phyloP scores from a whole-genome alignment of 345 rosid species.

The Corymbia maculata region DNA sequence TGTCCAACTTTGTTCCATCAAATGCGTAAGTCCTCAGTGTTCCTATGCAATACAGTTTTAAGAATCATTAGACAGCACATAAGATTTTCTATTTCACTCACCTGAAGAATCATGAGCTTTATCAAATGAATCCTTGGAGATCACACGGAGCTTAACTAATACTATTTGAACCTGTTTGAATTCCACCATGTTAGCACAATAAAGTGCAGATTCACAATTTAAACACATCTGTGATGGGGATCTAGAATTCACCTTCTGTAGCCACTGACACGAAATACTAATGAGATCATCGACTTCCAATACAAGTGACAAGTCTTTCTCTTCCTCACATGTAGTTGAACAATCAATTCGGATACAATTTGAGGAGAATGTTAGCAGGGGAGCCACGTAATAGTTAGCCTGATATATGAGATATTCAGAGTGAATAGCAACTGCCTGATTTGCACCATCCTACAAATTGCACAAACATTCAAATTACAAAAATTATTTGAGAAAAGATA shows the following conservation, averaged over 20 bases:
- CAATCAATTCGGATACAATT: constrained; percentile 43
- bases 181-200: not conserved
- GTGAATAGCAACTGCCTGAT: constrained; percentile 22
- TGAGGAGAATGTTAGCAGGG: constrained; percentile 45
- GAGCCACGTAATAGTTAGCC: constrained; percentile 28
- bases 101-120: constrained; percentile 32
- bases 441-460: constrained; percentile 40
- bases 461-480: constrained; percentile 5
- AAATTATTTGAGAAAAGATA: not conserved
- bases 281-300: constrained; percentile 67
- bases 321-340: constrained; percentile 16
- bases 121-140: constrained; percentile 29
- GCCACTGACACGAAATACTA: constrained; percentile 42
- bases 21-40: not conserved
- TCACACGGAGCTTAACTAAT: constrained; percentile 38
- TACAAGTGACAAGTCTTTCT: constrained; percentile 30
- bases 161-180: constrained; percentile 47
- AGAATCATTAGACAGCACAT: not conserved
- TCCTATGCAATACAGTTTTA: not conserved
- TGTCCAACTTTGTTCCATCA: not conserved
- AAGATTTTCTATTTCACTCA: constrained; percentile 7
- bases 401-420: constrained; percentile 57
- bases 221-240: not conserved
- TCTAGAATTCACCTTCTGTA: constrained; percentile 53
- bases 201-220: not conserved